phyloP scores from a whole-genome alignment of 1,284 basidiomycete species.

The Ceratobasidium sp. region DNA sequence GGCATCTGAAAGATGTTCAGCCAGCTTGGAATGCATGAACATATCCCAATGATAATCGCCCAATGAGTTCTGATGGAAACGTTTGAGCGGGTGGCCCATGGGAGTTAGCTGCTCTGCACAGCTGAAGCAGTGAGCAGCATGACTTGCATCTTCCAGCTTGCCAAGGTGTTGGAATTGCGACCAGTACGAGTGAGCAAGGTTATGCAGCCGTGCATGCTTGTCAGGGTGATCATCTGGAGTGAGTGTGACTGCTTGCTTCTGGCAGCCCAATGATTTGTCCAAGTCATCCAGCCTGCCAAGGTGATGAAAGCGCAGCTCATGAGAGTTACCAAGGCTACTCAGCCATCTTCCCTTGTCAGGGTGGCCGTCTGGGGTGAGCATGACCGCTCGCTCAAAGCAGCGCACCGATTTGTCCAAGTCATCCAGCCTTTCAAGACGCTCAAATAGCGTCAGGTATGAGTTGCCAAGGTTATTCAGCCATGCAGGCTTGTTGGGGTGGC shows the following conservation, averaged over 20 bases:
- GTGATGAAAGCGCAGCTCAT: neutral
- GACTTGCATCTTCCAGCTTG: neutral
- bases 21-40: too few relatives aligned
- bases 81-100: neutral
- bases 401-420: neutral
- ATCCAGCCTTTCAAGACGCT: neutral
- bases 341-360: neutral
- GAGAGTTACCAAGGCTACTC: neutral
- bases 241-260: neutral
- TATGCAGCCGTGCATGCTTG: neutral
- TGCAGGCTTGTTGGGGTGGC: neutral
- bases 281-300: slow-evolving; percentile 1
- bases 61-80: neutral
- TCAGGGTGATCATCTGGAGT: neutral
- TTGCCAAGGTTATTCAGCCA: neutral
- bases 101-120: neutral
- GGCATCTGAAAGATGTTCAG: neutral
- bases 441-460: neutral
- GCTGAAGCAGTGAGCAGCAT: neutral
- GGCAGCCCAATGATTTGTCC: neutral
- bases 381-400: neutral
- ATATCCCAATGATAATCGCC: neutral
- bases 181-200: neutral
- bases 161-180: neutral
- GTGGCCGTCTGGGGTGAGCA: neutral